Conservation (phyloP, 495 filamentous ascomycete genomes). For the Xylaria intraflava region DNA sequence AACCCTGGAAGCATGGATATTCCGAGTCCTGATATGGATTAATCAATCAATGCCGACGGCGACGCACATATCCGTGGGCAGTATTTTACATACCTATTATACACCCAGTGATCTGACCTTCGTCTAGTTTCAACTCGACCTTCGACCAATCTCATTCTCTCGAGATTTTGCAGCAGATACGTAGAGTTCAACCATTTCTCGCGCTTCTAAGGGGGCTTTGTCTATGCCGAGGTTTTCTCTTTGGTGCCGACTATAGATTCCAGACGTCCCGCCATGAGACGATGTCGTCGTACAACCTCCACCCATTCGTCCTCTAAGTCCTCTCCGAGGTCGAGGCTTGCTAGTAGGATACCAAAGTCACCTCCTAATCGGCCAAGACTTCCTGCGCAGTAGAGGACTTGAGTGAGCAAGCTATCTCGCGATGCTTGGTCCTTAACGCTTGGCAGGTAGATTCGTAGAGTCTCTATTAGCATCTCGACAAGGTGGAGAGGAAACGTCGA, state of each 20-base stretch:
- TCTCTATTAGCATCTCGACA: constrained; percentile 73
- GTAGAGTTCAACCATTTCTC: not conserved
- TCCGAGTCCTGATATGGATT: not conserved
- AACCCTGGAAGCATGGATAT: not conserved
- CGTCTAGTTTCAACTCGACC: not conserved
- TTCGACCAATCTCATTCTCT: not conserved
- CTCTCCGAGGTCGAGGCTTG: constrained; percentile 54
- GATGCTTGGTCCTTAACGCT: constrained; percentile 74
- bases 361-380: constrained; percentile 87
- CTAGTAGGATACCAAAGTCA: constrained; percentile 86
- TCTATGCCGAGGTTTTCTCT: constrained; percentile 12
- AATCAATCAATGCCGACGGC: not conserved
- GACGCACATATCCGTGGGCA: not conserved
- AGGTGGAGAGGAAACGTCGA: constrained; percentile 81
- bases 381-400: constrained; percentile 91
- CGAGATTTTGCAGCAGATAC: not conserved
- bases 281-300: constrained; percentile 83
- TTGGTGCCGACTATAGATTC: constrained; percentile 70
- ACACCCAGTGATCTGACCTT: not conserved
- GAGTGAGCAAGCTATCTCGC: constrained; percentile 81
- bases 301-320: constrained; percentile 74
- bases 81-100: not conserved
- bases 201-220: not conserved
- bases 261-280: constrained; percentile 74
- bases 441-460: constrained; percentile 71